These are phyloP conservation scores for Colletotrichum acutatum DNA, from an alignment of 2,329 filamentous ascomycete genomes.

Conservation along the genomic window DNA sequence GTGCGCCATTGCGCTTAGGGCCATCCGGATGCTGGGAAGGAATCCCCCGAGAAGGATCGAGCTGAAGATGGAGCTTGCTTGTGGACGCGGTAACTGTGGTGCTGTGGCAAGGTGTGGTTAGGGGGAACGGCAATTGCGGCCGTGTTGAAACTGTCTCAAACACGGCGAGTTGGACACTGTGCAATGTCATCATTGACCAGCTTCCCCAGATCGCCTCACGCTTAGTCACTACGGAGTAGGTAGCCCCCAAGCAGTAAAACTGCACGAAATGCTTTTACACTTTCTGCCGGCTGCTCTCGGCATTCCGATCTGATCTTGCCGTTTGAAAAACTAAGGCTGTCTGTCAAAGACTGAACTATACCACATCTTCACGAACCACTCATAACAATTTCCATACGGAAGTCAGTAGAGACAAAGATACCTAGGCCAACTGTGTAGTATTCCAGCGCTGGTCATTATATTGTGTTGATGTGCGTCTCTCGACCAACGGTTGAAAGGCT, in stretches of 20 bases:
- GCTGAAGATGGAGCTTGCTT: background rate
- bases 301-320: slow-evolving; percentile 16
- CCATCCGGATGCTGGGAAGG: background rate
- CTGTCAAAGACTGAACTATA: background rate
- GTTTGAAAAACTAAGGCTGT: background rate
- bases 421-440: too few species aligned
- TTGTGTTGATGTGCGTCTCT: too few species aligned
- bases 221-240: too few species aligned
- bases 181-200: slow-evolving; percentile 17
- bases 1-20: slow-evolving; percentile 1
- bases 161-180: slow-evolving; percentile 4
- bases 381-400: too few species aligned
- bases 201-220: slow-evolving; percentile 25
- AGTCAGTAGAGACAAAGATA: too few species aligned
- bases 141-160: background rate
- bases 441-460: too few species aligned
- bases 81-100: too few species aligned
- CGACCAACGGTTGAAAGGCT: background rate
- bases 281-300: background rate
- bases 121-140: background rate
- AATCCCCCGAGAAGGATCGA: background rate
- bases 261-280: slow-evolving; percentile 14
- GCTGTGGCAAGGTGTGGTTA: background rate
- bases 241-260: background rate
- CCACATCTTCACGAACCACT: background rate